Percentiles rank a stretch among this genome's conserved stretches.
Evolutionary conservation across 441 rosid species (phyloP).

Genomic region (Arabidopsis lyrata): DNA sequence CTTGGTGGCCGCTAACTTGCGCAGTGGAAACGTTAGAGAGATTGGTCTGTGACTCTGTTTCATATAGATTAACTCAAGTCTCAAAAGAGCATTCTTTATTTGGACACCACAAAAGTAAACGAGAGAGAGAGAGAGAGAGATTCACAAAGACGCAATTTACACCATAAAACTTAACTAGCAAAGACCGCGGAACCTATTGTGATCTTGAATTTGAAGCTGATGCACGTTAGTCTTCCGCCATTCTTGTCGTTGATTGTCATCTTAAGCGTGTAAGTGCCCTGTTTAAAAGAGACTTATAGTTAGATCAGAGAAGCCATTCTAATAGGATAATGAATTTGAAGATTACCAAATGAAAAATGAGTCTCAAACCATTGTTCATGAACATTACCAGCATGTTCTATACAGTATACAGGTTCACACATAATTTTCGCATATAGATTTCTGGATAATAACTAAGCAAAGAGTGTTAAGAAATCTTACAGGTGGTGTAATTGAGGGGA

Average conservation of each 20-base stretch:
- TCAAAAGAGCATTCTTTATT: conserved; percentile 21
- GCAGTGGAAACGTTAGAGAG: background rate
- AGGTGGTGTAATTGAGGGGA: conserved; percentile 88
- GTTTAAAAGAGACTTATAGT: conserved; percentile 35
- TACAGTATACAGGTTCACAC: background rate
- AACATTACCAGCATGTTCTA: no score
- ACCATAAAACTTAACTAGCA: conserved; percentile 51
- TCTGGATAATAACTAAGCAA: background rate
- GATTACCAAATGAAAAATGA: background rate
- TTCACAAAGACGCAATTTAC: conserved; percentile 1
- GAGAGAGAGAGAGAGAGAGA: conserved; percentile 4
- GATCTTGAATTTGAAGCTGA: conserved; percentile 73
- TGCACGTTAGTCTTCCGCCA: conserved; percentile 72
- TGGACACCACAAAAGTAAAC: conserved; percentile 21
- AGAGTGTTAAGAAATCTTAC: conserved; percentile 54
- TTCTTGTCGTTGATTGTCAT: conserved; percentile 74
- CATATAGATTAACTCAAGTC: conserved; percentile 1
- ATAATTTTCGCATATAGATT: background rate
- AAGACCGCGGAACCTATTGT: conserved; percentile 60
- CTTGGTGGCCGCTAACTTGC: no score
- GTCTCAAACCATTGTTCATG: no score
- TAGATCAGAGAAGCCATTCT: background rate
- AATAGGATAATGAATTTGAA: background rate
- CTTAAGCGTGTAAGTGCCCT: conserved; percentile 89
- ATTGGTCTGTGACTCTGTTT: background rate